Percentiles rank a stretch among this genome's conserved stretches.
These are phyloP conservation scores for Penicillium brasilianum DNA, from an alignment of 2,329 filamentous ascomycete species.

Conservation along the genomic window DNA sequence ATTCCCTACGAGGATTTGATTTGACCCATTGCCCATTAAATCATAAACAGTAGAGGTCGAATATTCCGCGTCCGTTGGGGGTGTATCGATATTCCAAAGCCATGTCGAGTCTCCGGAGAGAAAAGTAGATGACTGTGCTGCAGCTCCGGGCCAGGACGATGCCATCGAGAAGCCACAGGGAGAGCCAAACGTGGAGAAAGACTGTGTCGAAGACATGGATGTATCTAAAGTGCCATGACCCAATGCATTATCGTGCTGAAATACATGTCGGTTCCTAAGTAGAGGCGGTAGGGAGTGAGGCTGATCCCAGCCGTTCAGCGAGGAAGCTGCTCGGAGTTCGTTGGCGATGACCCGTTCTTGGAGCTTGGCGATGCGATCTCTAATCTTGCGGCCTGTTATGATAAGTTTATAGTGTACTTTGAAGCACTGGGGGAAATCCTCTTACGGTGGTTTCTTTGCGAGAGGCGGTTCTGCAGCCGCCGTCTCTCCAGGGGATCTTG, in stretches of 20 bases:
- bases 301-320: conserved; percentile 37
- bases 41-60: not conserved
- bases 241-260: conserved; percentile 16
- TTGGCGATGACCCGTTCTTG: conserved; percentile 43
- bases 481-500: conserved; percentile 40
- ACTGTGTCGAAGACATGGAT: conserved; percentile 8
- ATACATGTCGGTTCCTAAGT: conserved; percentile 7
- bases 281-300: conserved; percentile 22
- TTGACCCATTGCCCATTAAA: not conserved
- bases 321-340: conserved; percentile 38
- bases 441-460: conserved; percentile 42
- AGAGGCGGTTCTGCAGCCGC: conserved; percentile 40
- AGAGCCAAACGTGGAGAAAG: conserved; percentile 12
- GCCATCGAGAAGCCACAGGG: conserved; percentile 6
- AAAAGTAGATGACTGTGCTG: not conserved
- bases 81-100: not conserved
- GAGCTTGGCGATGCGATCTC: conserved; percentile 42
- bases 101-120: not conserved
- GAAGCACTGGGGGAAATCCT: no score
- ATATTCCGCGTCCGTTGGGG: not conserved
- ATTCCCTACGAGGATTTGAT: not conserved
- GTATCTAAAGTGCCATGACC: conserved; percentile 2
- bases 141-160: conserved; percentile 4
- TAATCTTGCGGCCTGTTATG: conserved; percentile 38
- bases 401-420: not conserved